Conservation (phyloP, 306 rosid species). For the Ammopiptanthus mongolicus region DNA sequence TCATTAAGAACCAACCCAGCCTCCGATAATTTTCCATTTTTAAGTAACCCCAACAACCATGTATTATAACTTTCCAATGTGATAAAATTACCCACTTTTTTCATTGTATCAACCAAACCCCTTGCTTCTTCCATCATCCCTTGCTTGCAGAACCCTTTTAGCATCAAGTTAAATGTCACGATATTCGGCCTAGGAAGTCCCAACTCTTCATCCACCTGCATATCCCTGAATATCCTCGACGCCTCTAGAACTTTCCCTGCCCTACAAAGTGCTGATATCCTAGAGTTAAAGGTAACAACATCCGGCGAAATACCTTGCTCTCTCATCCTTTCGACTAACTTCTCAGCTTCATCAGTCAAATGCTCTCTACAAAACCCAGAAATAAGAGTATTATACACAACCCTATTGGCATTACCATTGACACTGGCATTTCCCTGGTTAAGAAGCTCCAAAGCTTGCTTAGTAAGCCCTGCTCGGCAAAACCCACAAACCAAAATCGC, state of each 20-base stretch:
- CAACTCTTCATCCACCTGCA: slow-evolving; percentile 68
- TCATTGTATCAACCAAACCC: slow-evolving; percentile 63
- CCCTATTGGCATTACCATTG: slow-evolving; percentile 37
- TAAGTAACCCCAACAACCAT: slow-evolving; percentile 71
- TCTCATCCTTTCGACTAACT: slow-evolving; percentile 70
- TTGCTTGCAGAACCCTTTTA: slow-evolving; percentile 67
- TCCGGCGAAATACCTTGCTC: slow-evolving; percentile 54
- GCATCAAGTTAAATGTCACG: slow-evolving; percentile 69
- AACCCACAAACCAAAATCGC: slow-evolving; percentile 83
- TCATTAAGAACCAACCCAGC: slow-evolving; percentile 62
- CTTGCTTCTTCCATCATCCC: slow-evolving; percentile 78
- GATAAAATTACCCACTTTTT: slow-evolving; percentile 27
- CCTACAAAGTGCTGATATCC: slow-evolving; percentile 81
- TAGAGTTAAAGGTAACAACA: slow-evolving; percentile 80
- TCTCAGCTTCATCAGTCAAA: slow-evolving; percentile 72
- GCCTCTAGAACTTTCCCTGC: slow-evolving; percentile 77
- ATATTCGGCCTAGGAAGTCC: slow-evolving; percentile 79
- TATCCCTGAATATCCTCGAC: slow-evolving; percentile 84
- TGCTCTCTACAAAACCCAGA: slow-evolving; percentile 65
- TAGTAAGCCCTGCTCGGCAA: slow-evolving; percentile 49
- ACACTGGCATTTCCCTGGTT: slow-evolving; percentile 24
- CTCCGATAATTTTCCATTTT: slow-evolving; percentile 57
- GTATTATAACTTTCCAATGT: slow-evolving; percentile 64
- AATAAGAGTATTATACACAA: slow-evolving; percentile 74
- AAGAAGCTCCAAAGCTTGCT: slow-evolving; percentile 48